Conservation (phyloP, 2,329 filamentous ascomycete genomes). For the Fusarium stilboides region DNA sequence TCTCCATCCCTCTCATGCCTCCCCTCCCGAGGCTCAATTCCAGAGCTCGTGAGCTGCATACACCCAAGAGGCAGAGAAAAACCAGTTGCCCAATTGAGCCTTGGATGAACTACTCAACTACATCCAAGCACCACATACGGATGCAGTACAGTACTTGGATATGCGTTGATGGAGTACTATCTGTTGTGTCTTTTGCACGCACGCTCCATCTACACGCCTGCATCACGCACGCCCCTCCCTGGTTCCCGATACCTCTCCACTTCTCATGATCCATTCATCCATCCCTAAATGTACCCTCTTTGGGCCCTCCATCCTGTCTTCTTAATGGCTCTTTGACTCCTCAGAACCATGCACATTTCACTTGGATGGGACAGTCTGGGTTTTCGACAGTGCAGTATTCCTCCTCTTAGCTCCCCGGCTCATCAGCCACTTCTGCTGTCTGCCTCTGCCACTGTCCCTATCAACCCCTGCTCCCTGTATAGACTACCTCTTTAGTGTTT, state of each 20-base stretch:
- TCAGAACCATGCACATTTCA: constrained; percentile 32
- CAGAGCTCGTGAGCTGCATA: not conserved
- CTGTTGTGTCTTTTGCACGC: constrained; percentile 3
- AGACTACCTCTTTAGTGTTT: constrained; percentile 24
- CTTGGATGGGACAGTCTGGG: constrained; percentile 35
- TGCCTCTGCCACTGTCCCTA: constrained; percentile 27
- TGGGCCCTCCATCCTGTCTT: constrained; percentile 42
- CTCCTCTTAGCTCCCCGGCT: constrained; percentile 26
- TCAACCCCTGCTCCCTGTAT: constrained; percentile 27
- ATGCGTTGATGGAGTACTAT: constrained; percentile 16
- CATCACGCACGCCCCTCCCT: constrained; percentile 42
- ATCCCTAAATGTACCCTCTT: constrained; percentile 39
- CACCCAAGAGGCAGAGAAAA: not conserved
- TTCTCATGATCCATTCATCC: constrained; percentile 45
- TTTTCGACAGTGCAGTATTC: constrained; percentile 22
- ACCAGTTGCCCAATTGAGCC: not conserved
- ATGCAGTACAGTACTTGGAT: not conserved
- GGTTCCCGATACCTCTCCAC: constrained; percentile 46
- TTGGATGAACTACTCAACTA: constrained; percentile 3
- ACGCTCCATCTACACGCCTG: constrained; percentile 17
- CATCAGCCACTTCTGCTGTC: constrained; percentile 43
- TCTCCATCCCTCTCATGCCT: constrained; percentile 1
- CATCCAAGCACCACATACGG: constrained; percentile 11
- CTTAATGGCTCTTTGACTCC: constrained; percentile 43
- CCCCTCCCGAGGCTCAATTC: constrained; percentile 5